Percentiles rank a stretch among this genome's conserved stretches.
Conservation (phyloP, 495 filamentous ascomycete genomes). For the Penicillium taxi region DNA sequence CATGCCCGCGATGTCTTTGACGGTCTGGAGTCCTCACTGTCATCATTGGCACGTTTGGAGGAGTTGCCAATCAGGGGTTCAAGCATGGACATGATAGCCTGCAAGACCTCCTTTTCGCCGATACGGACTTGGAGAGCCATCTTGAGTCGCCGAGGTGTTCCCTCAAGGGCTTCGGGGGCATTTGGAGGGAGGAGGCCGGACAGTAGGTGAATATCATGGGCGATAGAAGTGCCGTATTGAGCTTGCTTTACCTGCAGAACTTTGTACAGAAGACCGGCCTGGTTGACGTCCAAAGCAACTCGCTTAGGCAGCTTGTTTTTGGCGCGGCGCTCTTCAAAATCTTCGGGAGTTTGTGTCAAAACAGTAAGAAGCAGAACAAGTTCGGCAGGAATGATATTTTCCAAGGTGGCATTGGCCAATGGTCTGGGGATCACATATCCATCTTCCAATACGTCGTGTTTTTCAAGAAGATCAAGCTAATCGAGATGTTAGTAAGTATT, state of each 20-base stretch:
- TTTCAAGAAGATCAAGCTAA: constrained; percentile 41
- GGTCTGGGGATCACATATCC: constrained; percentile 45
- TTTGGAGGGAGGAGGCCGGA: constrained; percentile 16
- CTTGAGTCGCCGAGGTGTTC: constrained; percentile 31
- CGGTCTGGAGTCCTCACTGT: constrained; percentile 25
- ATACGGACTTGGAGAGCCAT: constrained; percentile 72
- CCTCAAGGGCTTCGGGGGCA: constrained; percentile 16
- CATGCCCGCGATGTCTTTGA: constrained; percentile 34
- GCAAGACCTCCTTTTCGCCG: constrained; percentile 72
- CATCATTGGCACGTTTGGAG: constrained; percentile 23
- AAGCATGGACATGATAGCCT: constrained; percentile 37
- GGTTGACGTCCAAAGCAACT: constrained; percentile 20
- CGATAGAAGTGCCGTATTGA: constrained; percentile 55
- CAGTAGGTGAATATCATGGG: constrained; percentile 54
- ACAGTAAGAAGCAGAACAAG: constrained; percentile 43
- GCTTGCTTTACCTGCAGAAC: constrained; percentile 22
- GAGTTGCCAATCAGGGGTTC: constrained; percentile 16
- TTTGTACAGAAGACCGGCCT: constrained; percentile 27
- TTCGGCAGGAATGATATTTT: constrained; percentile 39
- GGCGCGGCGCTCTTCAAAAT: constrained; percentile 27
- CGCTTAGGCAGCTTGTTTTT: constrained; percentile 45
- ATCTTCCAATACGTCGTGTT: constrained; percentile 46
- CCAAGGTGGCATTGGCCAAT: constrained; percentile 23
- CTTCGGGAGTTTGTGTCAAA: constrained; percentile 34
- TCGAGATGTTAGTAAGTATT: constrained; percentile 5